Evolutionary conservation across 306 rosid species (phyloP).

Genomic region (Medicago arabica): DNA sequence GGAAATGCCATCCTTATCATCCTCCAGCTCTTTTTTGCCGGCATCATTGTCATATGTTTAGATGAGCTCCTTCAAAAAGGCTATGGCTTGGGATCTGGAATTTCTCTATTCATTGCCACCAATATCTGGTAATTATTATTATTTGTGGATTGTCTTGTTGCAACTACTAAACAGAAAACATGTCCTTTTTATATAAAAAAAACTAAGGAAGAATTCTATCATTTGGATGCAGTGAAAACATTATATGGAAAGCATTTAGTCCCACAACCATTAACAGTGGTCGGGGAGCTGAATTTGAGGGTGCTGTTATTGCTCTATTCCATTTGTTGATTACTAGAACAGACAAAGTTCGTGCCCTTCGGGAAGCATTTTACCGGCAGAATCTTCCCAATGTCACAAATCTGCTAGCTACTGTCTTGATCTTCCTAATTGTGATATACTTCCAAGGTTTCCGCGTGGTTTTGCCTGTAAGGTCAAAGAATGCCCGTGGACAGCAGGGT

Average conservation of each 20-base stretch:
- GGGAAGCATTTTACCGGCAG: conserved; percentile 92
- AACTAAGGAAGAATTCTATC: background rate
- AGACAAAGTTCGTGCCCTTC: conserved; percentile 88
- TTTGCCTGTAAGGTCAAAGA: conserved; percentile 95
- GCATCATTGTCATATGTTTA: conserved; percentile 92
- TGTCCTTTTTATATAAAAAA: no score
- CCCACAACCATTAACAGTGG: conserved; percentile 98
- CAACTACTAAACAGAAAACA: no score
- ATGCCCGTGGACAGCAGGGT: conserved; percentile 96
- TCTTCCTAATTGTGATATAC: conserved; percentile 85
- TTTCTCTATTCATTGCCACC: conserved; percentile 95
- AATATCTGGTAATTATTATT: conserved; percentile 65
- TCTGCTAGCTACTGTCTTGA: conserved; percentile 85
- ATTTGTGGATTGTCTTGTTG: no score
- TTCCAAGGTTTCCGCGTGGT: conserved; percentile 98
- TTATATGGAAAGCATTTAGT: conserved; percentile 95
- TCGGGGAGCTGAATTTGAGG: conserved; percentile 95
- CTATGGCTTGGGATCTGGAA: conserved; percentile 98
- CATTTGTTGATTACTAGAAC: conserved; percentile 86
- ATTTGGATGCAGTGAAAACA: conserved; percentile 69
- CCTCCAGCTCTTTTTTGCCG: conserved; percentile 90
- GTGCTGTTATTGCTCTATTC: conserved; percentile 92
- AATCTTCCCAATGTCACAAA: conserved; percentile 96
- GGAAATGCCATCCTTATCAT: conserved; percentile 95
- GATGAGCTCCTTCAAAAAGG: conserved; percentile 99